Percentiles rank a stretch among this genome's conserved stretches.
Conservation (phyloP, 768 basidiomycete genomes). For the Fibroporia radiculosa region DNA sequence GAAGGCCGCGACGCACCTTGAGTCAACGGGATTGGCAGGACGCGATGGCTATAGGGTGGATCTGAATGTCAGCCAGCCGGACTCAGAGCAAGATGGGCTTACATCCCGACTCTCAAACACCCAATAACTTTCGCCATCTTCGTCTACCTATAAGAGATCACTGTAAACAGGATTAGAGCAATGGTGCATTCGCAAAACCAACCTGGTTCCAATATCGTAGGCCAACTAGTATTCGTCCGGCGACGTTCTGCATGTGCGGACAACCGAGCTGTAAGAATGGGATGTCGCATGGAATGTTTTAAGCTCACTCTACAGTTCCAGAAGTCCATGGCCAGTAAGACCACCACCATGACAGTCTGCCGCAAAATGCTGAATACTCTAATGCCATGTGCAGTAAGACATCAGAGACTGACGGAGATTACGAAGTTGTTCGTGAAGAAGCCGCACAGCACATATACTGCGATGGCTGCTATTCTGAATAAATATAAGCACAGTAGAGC, state of each 20-base stretch:
- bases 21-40: constrained; percentile 83
- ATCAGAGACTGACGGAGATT: constrained; percentile 61
- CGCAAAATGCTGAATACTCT: constrained; percentile 1
- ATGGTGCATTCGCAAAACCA: not conserved
- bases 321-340: constrained; percentile 94
- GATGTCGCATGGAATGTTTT: not conserved
- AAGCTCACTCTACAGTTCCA: constrained; percentile 91
- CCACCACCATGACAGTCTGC: constrained; percentile 85
- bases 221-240: constrained; percentile 89
- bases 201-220: constrained; percentile 97
- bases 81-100: constrained; percentile 25
- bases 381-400: not conserved
- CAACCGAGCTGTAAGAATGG: not conserved
- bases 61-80: not conserved
- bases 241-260: constrained; percentile 64
- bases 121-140: constrained; percentile 95
- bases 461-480: constrained; percentile 83
- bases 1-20: constrained; percentile 46
- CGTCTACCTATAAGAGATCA: constrained; percentile 62
- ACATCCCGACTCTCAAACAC: constrained; percentile 98
- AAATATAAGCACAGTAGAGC: constrained; percentile 84
- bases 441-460: constrained; percentile 90
- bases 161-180: not conserved
- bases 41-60: constrained; percentile 58
- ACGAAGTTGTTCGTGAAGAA: constrained; percentile 89